Conservation (phyloP, 441 rosid species). For the Breynia disticha region DNA sequence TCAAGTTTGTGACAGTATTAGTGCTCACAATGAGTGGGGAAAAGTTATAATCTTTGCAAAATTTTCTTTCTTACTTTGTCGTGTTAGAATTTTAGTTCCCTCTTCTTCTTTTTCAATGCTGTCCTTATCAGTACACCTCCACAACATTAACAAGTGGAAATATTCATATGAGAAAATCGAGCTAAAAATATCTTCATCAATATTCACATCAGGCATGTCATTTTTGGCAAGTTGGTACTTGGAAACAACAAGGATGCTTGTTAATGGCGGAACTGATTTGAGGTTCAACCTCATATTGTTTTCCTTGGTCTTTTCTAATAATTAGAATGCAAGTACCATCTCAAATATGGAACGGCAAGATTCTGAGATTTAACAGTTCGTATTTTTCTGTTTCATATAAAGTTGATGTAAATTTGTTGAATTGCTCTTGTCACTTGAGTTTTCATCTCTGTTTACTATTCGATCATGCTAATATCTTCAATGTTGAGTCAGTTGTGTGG, state of each 20-base stretch:
- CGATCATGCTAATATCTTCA: background rate
- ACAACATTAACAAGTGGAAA: constrained; percentile 1
- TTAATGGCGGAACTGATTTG: no score
- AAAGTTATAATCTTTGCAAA: background rate
- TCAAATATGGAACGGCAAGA: no score
- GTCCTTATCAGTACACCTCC: constrained; percentile 5
- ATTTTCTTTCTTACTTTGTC: constrained; percentile 1
- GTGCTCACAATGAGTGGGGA: constrained; percentile 1
- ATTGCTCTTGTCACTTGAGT: no score
- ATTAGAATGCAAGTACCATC: no score
- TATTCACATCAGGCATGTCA: background rate
- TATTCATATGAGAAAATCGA: background rate
- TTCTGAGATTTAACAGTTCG: no score
- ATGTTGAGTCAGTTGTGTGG: background rate
- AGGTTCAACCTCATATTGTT: no score
- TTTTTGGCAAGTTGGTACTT: no score
- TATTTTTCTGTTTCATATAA: no score
- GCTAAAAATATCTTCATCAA: background rate
- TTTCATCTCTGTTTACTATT: no score
- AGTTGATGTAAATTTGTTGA: no score
- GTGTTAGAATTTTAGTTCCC: constrained; percentile 3
- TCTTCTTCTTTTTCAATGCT: background rate
- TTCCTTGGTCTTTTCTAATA: no score
- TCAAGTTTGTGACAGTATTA: background rate
- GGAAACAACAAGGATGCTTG: no score